These are phyloP conservation scores for Fusarium setosum DNA, from an alignment of 2,329 filamentous ascomycete genomes.

Conservation along the genomic window DNA sequence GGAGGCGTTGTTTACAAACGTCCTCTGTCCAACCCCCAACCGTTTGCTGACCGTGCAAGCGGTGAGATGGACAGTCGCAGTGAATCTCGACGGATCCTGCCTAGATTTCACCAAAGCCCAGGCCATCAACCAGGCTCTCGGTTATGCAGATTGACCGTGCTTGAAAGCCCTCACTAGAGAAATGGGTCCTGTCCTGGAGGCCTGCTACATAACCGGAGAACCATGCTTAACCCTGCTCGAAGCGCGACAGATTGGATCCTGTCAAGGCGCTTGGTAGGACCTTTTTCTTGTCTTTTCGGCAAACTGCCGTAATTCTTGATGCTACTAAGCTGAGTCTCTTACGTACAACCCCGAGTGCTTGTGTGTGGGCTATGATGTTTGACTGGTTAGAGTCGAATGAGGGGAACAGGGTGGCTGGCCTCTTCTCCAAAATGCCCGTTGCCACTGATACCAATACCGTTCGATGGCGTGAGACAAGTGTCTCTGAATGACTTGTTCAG, in stretches of 20 bases:
- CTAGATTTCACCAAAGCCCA: not conserved
- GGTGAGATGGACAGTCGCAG: not conserved
- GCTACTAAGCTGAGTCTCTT: not conserved
- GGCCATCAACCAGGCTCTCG: not conserved
- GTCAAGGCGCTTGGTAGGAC: slow-evolving; percentile 7
- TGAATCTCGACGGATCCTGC: not conserved
- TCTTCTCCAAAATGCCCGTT: not conserved
- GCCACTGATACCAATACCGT: not conserved
- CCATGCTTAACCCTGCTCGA: slow-evolving; percentile 1
- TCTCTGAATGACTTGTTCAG: not conserved
- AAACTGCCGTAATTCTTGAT: not conserved
- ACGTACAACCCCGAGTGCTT: slow-evolving; percentile 1
- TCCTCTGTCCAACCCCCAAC: not conserved
- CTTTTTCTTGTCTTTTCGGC: not conserved
- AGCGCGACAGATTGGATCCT: slow-evolving; percentile 15
- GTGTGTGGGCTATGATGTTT: not conserved
- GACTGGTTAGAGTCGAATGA: not conserved
- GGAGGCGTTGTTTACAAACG: not conserved
- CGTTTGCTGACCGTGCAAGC: not conserved
- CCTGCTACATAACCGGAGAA: slow-evolving; percentile 5
- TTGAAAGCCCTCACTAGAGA: slow-evolving; percentile 1
- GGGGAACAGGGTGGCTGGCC: not conserved
- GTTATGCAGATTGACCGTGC: slow-evolving; percentile 3
- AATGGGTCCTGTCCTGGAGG: not conserved
- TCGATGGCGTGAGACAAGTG: not conserved